These are phyloP conservation scores for Nemania diffusa DNA, from an alignment of 2,329 filamentous ascomycete species.

Conservation along the genomic window DNA sequence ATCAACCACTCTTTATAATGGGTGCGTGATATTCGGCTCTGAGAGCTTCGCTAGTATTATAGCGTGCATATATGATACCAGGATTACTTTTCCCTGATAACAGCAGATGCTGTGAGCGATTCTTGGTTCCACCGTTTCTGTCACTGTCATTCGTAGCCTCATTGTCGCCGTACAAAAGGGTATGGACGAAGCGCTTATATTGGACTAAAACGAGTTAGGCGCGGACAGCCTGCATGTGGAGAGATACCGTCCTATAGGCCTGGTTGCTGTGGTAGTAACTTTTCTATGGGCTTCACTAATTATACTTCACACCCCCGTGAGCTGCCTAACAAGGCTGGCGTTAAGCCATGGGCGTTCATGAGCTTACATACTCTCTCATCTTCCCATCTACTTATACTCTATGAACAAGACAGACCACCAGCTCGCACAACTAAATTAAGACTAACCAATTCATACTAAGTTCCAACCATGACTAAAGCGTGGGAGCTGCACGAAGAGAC, in stretches of 20 bases:
- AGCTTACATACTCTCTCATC: neutral
- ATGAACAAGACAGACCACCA: neutral
- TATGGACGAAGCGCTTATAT: slow-evolving; percentile 2
- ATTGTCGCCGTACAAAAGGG: neutral
- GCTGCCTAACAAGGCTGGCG: slow-evolving; percentile 27
- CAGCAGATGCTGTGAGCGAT: neutral
- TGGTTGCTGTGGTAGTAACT: neutral
- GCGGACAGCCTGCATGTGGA: slow-evolving; percentile 24
- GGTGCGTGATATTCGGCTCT: neutral
- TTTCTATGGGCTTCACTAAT: neutral
- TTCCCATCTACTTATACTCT: slow-evolving; percentile 7
- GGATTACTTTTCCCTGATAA: neutral
- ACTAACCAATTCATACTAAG: neutral
- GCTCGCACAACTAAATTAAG: neutral
- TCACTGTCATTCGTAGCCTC: slow-evolving; percentile 26
- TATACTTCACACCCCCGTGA: neutral
- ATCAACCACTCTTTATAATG: neutral
- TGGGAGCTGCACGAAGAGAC: slow-evolving; percentile 43
- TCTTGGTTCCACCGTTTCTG: neutral
- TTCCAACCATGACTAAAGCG: slow-evolving; percentile 41
- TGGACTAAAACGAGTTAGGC: slow-evolving; percentile 6
- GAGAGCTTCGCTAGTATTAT: neutral
- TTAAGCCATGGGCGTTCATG: neutral
- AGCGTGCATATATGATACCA: neutral
- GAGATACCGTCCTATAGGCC: neutral